Evolutionary conservation across 768 basidiomycete species (phyloP).

Genomic region (Butyriboletus loyo): DNA sequence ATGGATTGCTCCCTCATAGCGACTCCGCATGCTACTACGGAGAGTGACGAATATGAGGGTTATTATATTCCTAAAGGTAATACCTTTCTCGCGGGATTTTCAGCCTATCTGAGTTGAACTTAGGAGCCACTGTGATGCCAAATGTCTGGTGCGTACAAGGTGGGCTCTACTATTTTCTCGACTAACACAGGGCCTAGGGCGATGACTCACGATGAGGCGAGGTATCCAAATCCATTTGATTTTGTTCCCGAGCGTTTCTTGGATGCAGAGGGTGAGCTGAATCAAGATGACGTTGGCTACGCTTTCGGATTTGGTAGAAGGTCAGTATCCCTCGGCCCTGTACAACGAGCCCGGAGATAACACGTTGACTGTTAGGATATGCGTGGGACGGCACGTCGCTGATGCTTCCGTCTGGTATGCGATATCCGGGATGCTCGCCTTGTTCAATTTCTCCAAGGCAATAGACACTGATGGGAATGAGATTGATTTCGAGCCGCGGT

Average conservation of each 20-base stretch:
- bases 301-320: slow-evolving; percentile 30
- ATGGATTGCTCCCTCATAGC: neutral
- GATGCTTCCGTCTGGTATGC: slow-evolving; percentile 29
- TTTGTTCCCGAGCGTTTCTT: slow-evolving; percentile 35
- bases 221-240: slow-evolving; percentile 31
- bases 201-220: slow-evolving; percentile 31
- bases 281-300: slow-evolving; percentile 16
- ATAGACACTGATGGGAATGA: slow-evolving; percentile 22
- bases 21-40: slow-evolving; percentile 17
- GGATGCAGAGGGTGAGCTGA: slow-evolving; percentile 17
- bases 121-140: slow-evolving; percentile 22
- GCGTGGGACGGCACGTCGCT: slow-evolving; percentile 24
- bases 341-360: neutral
- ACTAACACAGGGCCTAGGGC: slow-evolving; percentile 20
- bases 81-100: neutral
- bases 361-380: slow-evolving; percentile 13
- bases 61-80: slow-evolving; percentile 28
- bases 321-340: neutral
- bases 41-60: slow-evolving; percentile 26
- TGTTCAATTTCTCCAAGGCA: slow-evolving; percentile 27
- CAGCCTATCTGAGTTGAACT: neutral
- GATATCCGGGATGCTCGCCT: slow-evolving; percentile 26
- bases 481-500: slow-evolving; percentile 17
- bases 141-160: slow-evolving; percentile 28
- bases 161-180: neutral